These are phyloP conservation scores for Cladosporium austrohemisphaericum DNA, from an alignment of 2,329 filamentous ascomycete genomes.

Conservation along the genomic window DNA sequence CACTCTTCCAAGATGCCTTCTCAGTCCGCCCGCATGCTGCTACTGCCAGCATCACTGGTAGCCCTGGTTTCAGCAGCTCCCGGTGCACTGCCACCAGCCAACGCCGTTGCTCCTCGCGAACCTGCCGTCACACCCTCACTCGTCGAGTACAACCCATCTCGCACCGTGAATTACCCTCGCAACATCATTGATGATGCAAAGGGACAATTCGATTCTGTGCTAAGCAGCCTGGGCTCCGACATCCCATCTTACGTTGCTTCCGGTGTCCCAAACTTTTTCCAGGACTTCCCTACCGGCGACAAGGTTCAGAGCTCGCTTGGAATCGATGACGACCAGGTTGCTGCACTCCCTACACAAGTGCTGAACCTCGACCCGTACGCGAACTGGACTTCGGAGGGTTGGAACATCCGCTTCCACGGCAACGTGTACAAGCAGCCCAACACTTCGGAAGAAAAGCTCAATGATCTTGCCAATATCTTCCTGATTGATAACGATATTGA, in stretches of 20 bases:
- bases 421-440: slow-evolving; percentile 79
- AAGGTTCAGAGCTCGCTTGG: slow-evolving; percentile 60
- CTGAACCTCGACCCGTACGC: slow-evolving; percentile 64
- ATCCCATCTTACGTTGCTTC: slow-evolving; percentile 60
- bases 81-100: slow-evolving; percentile 14
- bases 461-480: slow-evolving; percentile 67
- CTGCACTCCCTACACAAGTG: slow-evolving; percentile 63
- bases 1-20: slow-evolving; percentile 2
- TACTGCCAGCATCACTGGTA: slow-evolving; percentile 26
- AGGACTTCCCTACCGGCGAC: slow-evolving; percentile 57
- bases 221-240: slow-evolving; percentile 51
- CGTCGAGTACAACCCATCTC: slow-evolving; percentile 38
- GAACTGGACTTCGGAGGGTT: slow-evolving; percentile 75
- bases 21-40: slow-evolving; percentile 15
- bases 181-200: slow-evolving; percentile 51
- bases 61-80: slow-evolving; percentile 26
- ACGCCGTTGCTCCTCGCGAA: slow-evolving; percentile 28
- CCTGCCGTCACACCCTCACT: slow-evolving; percentile 50
- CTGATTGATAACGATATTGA: slow-evolving; percentile 62
- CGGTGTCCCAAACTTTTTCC: slow-evolving; percentile 64
- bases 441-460: slow-evolving; percentile 60
- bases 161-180: slow-evolving; percentile 43
- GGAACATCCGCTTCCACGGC: slow-evolving; percentile 73
- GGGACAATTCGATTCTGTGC: slow-evolving; percentile 36
- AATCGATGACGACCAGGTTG: slow-evolving; percentile 56